Base-by-base conservation (phyloP, 352 stramenopile genomes). In the Peronospora belbahrii region DNA sequence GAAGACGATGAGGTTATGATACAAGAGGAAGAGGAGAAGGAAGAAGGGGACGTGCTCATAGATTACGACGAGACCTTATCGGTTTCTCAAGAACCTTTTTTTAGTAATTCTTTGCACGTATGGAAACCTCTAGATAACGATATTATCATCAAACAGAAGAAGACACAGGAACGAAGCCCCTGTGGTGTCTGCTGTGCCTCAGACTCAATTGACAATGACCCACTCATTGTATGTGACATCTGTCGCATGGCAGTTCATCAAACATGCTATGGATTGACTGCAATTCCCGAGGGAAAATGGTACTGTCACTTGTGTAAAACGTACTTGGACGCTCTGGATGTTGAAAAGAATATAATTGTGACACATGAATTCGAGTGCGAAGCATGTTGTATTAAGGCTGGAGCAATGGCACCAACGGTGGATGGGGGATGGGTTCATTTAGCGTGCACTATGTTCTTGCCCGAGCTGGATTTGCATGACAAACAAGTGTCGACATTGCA, bases 171-270 rank as follows among this genome's bases (percentile, higher is more conserved):
- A 2, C 68, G 81, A 11, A 42, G 82, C 6, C 55, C 65, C 0
- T 90, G 79, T 36, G 65, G 67, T 36, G 76, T 90, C 10, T 90
- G 79, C 43, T 67, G 74, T 13, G 63, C 70, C 38, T 54, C 56
- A 17, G 75, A 88, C 31, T 90, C 79, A n/a, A 48, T 70, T 8
- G 76, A 83, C 41, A 70, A 70, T 40, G 76, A 93, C 48, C 64
- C 70, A 9, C 88, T 93, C 44, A 70, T 93, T 34, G 80, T 88
- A 49, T 93, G 81, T 52, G 81, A 88, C 17, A 54, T 78, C 3
- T 93, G 82, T 46, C 63, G 64, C 19, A 59, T 76, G 17, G 74
- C 74, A 0, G 77, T 93, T 35, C 82, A 93, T 44, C 76, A 90
- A 47, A 85, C 70, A 13, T 93, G 82, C 57, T 93, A 93, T 52